Evolutionary conservation across 352 stramenopile species (phyloP), one percentile per base, ranked within the genome.

Genomic region (Globisporangium cederbergense): DNA sequence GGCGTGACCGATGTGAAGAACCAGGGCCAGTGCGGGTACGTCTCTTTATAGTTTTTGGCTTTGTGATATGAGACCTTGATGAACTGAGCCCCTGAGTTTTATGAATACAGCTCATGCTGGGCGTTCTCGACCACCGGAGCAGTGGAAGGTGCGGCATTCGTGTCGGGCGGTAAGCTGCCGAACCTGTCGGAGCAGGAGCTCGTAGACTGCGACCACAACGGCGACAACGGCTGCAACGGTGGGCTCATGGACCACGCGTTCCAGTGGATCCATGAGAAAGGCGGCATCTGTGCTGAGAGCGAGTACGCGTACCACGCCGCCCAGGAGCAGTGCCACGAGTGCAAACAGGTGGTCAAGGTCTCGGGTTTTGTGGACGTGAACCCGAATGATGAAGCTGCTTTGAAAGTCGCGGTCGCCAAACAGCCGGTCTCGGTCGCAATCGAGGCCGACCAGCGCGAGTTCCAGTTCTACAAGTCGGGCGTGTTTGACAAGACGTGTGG

Each of bases 401-500:
- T 99, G 0, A 71, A 95, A 20, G 72, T 75, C 3, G 95, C 96
- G 5, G 60, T 99, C n/a, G 75, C 93, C 47, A 81, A 95, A 70
- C 91, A 98, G 66, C 97, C 97, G 0, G 95, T 99, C 9, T 89
- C 93, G 30, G 86, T 98, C 18, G 97, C 95, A 1, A 97, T 99
- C 36, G 79, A 97, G 38, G 97, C 96, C 0, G 84, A 96, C 74
- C 91, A 98, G 69, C 81, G 81, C 50, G 85, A 82, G n/a, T 99
- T 98, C 78, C 97, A 99, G 84, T 97, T 99, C 67, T 99, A 99
- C 92, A 88, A 78, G 46, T 76, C 77, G 34, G 97, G 97, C 25
- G 90, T 99, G 6, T 74, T 98, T 67, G 43, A 73, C 61, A 18
- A 84, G 75, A 54, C 84, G 78, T 58, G 87, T 89, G 58, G 63